phyloP scores from a whole-genome alignment of 2,329 filamentous ascomycete genomes.

The Paramyrothecium roridum region DNA sequence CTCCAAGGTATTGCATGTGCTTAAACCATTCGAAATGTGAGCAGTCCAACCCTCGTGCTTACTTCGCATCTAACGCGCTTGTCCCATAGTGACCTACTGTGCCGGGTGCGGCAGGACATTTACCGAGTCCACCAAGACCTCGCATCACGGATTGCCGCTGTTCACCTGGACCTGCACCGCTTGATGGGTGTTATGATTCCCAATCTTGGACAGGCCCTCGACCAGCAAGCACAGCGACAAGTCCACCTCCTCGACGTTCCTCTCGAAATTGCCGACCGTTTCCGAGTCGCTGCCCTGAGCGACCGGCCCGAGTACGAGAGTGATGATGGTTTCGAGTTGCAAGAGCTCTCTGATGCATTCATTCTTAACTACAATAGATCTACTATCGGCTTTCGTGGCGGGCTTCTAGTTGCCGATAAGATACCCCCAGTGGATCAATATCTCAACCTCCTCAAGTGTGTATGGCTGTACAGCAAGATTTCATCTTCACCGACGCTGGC shows the following conservation, averaged over 20 bases:
- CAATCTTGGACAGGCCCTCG: slow-evolving; percentile 18
- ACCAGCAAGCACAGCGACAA: slow-evolving; percentile 12
- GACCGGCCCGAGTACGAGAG: slow-evolving; percentile 13
- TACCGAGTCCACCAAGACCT: slow-evolving; percentile 19
- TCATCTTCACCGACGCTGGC: slow-evolving; percentile 10
- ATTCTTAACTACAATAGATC: slow-evolving; percentile 22
- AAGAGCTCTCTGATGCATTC: slow-evolving; percentile 28
- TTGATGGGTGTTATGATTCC: slow-evolving; percentile 21
- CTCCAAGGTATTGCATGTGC: slow-evolving; percentile 25
- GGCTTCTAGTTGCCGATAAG: slow-evolving; percentile 21
- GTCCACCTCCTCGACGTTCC: slow-evolving; percentile 15
- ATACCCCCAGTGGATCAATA: slow-evolving; percentile 21
- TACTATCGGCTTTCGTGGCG: slow-evolving; percentile 18
- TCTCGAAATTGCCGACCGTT: slow-evolving; percentile 14
- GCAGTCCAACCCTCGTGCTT: slow-evolving; percentile 1
- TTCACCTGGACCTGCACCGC: slow-evolving; percentile 15
- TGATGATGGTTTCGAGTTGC: slow-evolving; percentile 16
- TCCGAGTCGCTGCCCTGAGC: slow-evolving; percentile 17
- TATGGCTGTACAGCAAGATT: slow-evolving; percentile 24
- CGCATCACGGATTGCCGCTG: slow-evolving; percentile 14
- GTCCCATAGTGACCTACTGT: slow-evolving; percentile 24
- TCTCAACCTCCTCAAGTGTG: slow-evolving; percentile 27
- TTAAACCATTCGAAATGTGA: slow-evolving; percentile 34
- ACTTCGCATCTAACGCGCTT: slow-evolving; percentile 2
- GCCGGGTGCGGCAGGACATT: slow-evolving; percentile 23